These are phyloP conservation scores for Peniophora sp. DNA, from an alignment of 1,284 basidiomycete genomes.

Conservation along the genomic window DNA sequence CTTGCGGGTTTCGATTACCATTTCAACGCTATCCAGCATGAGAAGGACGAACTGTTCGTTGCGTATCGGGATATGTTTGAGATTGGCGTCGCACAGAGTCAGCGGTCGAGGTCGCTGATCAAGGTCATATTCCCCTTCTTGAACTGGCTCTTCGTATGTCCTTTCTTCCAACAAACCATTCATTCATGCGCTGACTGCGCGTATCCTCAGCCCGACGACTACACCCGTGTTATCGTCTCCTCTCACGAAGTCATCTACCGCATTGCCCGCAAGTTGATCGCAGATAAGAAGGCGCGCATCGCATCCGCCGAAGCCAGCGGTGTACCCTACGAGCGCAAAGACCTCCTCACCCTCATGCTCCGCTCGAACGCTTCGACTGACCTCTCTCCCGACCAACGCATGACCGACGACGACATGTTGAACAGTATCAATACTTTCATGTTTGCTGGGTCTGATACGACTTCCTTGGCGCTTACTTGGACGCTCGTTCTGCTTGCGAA, in stretches of 20 bases:
- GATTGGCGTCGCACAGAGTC: constrained; percentile 49
- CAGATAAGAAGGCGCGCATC: constrained; percentile 65
- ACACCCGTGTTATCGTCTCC: constrained; percentile 37
- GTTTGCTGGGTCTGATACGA: constrained; percentile 83
- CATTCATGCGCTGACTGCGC: neutral
- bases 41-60: constrained; percentile 64
- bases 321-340: constrained; percentile 42
- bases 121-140: constrained; percentile 56
- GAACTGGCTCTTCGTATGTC: constrained; percentile 49
- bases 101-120: constrained; percentile 36
- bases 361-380: constrained; percentile 65
- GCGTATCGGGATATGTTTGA: constrained; percentile 83
- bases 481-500: constrained; percentile 62
- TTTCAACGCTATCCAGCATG: constrained; percentile 71
- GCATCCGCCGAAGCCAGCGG: constrained; percentile 44
- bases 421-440: constrained; percentile 82
- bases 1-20: constrained; percentile 72
- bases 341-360: constrained; percentile 49
- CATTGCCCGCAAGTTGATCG: constrained; percentile 61
- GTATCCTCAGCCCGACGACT: constrained; percentile 43
- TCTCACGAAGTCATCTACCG: constrained; percentile 57
- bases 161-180: neutral
- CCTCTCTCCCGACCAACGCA: constrained; percentile 55
- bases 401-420: constrained; percentile 76
- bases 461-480: constrained; percentile 74